These are phyloP conservation scores for Tuber microsphaerosporum DNA, from an alignment of 495 filamentous ascomycete species.

Conservation along the genomic window DNA sequence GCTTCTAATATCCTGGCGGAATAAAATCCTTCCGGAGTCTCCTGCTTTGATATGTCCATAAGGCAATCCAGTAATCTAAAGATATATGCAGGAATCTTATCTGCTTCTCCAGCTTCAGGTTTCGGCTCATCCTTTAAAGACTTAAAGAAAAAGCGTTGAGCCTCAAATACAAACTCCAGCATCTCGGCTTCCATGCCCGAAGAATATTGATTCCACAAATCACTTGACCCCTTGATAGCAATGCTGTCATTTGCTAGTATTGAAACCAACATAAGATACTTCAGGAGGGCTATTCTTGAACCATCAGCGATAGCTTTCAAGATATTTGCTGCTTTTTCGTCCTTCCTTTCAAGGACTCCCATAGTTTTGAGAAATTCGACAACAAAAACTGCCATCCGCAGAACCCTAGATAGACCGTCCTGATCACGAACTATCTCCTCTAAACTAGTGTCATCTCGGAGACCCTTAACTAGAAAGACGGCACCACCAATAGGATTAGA, in stretches of 20 bases:
- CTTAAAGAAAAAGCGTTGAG: slow-evolving; percentile 50
- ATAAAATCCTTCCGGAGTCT: slow-evolving; percentile 46
- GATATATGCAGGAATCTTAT: slow-evolving; percentile 31
- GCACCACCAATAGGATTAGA: slow-evolving; percentile 64
- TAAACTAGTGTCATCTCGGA: background rate
- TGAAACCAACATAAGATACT: slow-evolving; percentile 50
- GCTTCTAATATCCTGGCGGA: slow-evolving; percentile 46
- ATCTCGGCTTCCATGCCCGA: slow-evolving; percentile 55
- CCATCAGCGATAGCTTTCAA: slow-evolving; percentile 22
- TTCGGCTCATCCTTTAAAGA: slow-evolving; percentile 43
- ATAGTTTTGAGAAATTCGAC: slow-evolving; percentile 48
- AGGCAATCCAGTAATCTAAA: slow-evolving; percentile 34
- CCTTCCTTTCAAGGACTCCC: slow-evolving; percentile 4
- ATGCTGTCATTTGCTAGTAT: slow-evolving; percentile 60
- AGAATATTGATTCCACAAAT: slow-evolving; percentile 48
- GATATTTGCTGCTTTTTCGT: background rate
- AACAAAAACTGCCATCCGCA: slow-evolving; percentile 66
- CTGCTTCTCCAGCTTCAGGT: slow-evolving; percentile 41
- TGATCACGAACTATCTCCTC: slow-evolving; percentile 48
- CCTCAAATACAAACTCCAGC: slow-evolving; percentile 54
- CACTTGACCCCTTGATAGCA: slow-evolving; percentile 52
- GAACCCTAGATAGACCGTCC: slow-evolving; percentile 60
- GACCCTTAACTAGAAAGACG: slow-evolving; percentile 55
- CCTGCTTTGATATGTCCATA: slow-evolving; percentile 40
- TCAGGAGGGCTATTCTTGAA: slow-evolving; percentile 40